Percentiles rank a stretch among this genome's conserved stretches.
These are phyloP conservation scores for Przewalskia tangutica DNA, from an alignment of 257 asterid genomes.

Conservation along the genomic window DNA sequence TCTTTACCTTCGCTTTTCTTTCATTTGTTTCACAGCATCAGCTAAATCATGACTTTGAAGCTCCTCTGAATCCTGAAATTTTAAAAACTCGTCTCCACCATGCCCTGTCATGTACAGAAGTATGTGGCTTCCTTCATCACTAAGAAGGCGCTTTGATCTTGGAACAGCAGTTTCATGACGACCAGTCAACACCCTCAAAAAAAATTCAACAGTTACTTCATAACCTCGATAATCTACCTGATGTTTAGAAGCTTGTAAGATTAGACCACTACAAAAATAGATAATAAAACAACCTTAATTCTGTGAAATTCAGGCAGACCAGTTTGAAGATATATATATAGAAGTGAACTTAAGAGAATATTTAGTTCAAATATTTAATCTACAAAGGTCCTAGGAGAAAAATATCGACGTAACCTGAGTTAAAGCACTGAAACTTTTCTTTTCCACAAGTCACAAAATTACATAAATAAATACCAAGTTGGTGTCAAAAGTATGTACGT, in stretches of 20 bases:
- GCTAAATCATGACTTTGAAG: conserved; percentile 98
- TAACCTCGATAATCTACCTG: conserved; percentile 98
- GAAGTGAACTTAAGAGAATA: background rate
- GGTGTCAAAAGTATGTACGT: background rate
- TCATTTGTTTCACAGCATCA: conserved; percentile 97
- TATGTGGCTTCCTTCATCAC: conserved; percentile 98
- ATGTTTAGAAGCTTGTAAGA: conserved; percentile 17
- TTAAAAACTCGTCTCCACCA: conserved; percentile 97
- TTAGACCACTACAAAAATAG: conserved; percentile 7
- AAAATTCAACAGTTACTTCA: conserved; percentile 93
- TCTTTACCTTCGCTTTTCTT: conserved; percentile 79
- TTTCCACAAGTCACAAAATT: background rate
- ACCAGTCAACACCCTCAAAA: conserved; percentile 75
- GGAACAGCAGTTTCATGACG: conserved; percentile 94
- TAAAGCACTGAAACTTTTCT: background rate
- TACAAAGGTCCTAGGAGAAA: background rate
- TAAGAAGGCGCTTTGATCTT: conserved; percentile 89
- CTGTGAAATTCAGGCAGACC: background rate
- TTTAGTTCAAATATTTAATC: background rate
- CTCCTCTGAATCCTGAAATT: conserved; percentile 96
- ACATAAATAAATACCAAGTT: background rate
- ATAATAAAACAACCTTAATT: background rate
- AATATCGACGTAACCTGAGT: background rate
- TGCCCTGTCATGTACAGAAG: conserved; percentile 97
- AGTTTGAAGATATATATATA: background rate